Base-by-base conservation (phyloP, 2,329 filamentous ascomycete genomes). In the Fonsecaea nubica region DNA sequence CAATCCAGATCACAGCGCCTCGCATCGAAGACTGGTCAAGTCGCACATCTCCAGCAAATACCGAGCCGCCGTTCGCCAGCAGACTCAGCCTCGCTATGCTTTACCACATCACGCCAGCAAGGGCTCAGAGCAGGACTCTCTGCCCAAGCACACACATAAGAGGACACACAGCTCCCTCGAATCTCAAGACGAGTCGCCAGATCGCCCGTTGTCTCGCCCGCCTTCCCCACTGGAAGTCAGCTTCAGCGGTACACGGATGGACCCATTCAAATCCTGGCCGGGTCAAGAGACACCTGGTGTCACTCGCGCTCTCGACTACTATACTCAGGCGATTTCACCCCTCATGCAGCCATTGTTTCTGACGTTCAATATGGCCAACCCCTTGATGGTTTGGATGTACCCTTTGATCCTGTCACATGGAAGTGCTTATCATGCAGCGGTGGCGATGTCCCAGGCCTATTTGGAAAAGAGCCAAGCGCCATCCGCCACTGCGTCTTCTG, bases 31-130 rank as follows among this genome's bases (percentile, higher is more conserved):
- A 15, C 52, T 63, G 9, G 67, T 69, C 36, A 69, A 69, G 35
- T 69, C 64, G 4, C 64, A 69, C 21, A 61, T 69, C 36, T 67
- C 64, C 10, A 65, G 64, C 62, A 69, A 63, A 53, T 69, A 69
- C 57, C 60, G 67, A 42, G 63, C 67, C 5, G 30, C 64, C 13
- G 45, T 69, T 7, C 58, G 67, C 30, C 61, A 64, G 53, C 61
- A 69, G 40, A 33, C 64, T 4, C 48, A 65, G 25, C 58, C 67
- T 50, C 62, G 64, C 25, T 65, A 69, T 62, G 64, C 67, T 40
- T 57, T 69, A n/a, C 58, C 58, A 13, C 62, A 58, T 13, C 58
- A 56, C 18, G 13, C n/a, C 48, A 18, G 8, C 6, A 52, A 64
- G 12, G 18, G 25, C 30, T 1, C 50, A 10, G 55, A 42, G n/a